A percentile compares a stretch with the other conserved stretches of the same genome.
phyloP scores from a whole-genome alignment of 2,329 filamentous ascomycete genomes.

The Nigrospora osmanthi region DNA sequence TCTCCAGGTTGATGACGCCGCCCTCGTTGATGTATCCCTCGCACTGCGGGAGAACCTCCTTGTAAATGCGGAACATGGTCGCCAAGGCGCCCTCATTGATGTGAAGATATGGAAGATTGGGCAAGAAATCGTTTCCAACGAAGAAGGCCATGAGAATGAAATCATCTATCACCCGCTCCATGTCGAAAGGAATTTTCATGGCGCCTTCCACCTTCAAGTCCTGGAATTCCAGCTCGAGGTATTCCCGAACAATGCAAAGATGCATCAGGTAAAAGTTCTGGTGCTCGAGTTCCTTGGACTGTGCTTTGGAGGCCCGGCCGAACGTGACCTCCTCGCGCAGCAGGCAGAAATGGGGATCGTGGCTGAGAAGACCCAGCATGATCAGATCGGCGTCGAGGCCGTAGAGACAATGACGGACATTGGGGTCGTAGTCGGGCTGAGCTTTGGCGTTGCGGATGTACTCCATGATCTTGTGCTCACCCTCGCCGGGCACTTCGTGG shows the following conservation, averaged over 20 bases:
- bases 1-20: conserved; percentile 80
- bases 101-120: conserved; percentile 89
- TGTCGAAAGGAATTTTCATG: conserved; percentile 75
- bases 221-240: conserved; percentile 93
- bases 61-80: conserved; percentile 97
- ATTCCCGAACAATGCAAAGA: conserved; percentile 94
- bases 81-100: conserved; percentile 97
- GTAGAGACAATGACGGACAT: conserved; percentile 93
- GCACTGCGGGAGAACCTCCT: conserved; percentile 75
- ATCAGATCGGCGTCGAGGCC: conserved; percentile 96
- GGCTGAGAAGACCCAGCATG: conserved; percentile 94
- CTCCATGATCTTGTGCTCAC: conserved; percentile 99
- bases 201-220: conserved; percentile 70
- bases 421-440: conserved; percentile 85
- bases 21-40: conserved; percentile 96
- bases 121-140: conserved; percentile 97
- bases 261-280: conserved; percentile 98
- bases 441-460: conserved; percentile 98
- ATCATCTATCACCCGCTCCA: conserved; percentile 96
- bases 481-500: conserved; percentile 95
- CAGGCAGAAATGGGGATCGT: conserved; percentile 96
- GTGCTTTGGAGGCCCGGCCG: conserved; percentile 76
- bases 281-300: conserved; percentile 94
- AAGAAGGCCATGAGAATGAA: conserved; percentile 99
- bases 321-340: conserved; percentile 97